phyloP scores from a whole-genome alignment of 2,329 filamentous ascomycete species.

The Penicillium sp. region DNA sequence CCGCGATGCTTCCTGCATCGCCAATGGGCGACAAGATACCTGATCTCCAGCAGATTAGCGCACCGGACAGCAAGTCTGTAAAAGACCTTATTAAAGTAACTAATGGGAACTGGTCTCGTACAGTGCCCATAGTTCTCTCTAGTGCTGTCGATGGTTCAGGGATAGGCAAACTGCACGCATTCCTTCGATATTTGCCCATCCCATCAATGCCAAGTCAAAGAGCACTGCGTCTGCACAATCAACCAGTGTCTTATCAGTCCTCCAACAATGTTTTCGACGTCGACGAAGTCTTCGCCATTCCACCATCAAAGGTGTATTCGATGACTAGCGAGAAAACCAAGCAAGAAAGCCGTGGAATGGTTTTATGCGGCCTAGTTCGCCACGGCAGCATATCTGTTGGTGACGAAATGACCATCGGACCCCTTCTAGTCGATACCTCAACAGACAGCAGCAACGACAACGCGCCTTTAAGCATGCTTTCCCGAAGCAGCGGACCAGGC shows the following conservation, averaged over 20 bases:
- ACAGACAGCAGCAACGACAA: constrained; percentile 51
- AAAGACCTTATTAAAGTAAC: constrained; percentile 53
- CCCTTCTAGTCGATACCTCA: constrained; percentile 57
- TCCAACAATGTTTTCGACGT: constrained; percentile 76
- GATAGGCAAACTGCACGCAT: constrained; percentile 76
- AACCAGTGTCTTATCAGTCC: constrained; percentile 42
- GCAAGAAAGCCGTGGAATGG: constrained; percentile 59
- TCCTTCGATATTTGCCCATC: constrained; percentile 74
- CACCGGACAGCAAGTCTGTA: constrained; percentile 59
- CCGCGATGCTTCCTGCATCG: constrained; percentile 63
- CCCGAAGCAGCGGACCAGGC: constrained; percentile 31
- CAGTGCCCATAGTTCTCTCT: constrained; percentile 83
- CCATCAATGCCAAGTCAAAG: constrained; percentile 46
- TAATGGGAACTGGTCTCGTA: constrained; percentile 41
- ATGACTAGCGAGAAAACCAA: constrained; percentile 40
- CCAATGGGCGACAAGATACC: constrained; percentile 49
- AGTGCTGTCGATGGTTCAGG: constrained; percentile 84
- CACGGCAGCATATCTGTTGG: constrained; percentile 76
- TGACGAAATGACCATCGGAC: constrained; percentile 75
- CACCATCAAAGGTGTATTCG: constrained; percentile 59
- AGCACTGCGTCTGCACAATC: constrained; percentile 19
- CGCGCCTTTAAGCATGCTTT: constrained; percentile 22
- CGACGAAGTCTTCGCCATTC: constrained; percentile 82
- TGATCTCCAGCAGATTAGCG: constrained; percentile 59
- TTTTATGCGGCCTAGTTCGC: constrained; percentile 82